These are phyloP conservation scores for Flaveria ramosissima DNA, from an alignment of 129 eudicot genomes.

Conservation along the genomic window DNA sequence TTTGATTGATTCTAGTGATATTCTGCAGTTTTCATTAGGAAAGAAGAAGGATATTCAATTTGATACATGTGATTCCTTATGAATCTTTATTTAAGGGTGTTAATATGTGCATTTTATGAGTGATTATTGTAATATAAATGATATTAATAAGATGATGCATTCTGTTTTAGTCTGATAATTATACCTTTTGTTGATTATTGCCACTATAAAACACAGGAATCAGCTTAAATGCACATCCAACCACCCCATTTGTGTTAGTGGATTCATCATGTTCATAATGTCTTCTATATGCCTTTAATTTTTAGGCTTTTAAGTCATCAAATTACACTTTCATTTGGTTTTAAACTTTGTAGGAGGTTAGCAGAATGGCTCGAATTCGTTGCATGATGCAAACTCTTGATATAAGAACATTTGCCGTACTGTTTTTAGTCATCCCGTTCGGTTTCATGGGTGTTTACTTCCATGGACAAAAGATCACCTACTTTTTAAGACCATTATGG, in stretches of 20 bases:
- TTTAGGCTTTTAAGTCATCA: conserved; percentile 8
- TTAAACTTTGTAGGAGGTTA: conserved; percentile 31
- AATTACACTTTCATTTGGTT: background rate
- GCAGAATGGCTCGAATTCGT: conserved; percentile 48
- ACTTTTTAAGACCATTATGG: conserved; percentile 72
- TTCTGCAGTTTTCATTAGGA: background rate
- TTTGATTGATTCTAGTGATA: background rate
- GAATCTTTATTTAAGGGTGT: background rate
- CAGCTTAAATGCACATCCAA: background rate
- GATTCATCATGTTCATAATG: background rate
- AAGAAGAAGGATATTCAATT: background rate
- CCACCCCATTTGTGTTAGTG: background rate
- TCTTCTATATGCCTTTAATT: background rate
- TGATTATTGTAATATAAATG: conserved; percentile 1
- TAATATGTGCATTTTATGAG: background rate
- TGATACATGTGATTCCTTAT: background rate
- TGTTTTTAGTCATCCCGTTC: conserved; percentile 47
- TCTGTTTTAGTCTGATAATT: too few relatives aligned
- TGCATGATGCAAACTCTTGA: conserved; percentile 59
- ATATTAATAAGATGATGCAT: background rate
- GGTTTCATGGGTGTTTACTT: conserved; percentile 47
- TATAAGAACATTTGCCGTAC: conserved; percentile 34
- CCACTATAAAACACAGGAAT: too few relatives aligned
- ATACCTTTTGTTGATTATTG: background rate
- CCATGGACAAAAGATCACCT: conserved; percentile 66